Evolutionary conservation across 1,284 basidiomycete genomes (phyloP), one percentile per base, ranked within the genome.

Genomic region (Boletus semigastroideus): DNA sequence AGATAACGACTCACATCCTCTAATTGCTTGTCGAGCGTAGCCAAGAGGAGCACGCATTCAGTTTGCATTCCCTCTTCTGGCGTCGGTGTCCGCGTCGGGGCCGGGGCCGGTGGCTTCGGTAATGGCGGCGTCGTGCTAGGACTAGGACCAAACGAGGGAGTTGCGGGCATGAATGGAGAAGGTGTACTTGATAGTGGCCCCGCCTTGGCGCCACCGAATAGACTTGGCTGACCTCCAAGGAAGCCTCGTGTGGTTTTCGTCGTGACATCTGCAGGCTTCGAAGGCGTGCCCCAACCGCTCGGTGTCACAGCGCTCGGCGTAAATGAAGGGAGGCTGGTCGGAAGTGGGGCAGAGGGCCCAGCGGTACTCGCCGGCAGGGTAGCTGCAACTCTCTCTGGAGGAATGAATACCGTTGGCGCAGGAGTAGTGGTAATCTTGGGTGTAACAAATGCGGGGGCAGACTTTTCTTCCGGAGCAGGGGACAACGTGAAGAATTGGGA

Each of bases 61-160:
- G 74, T 71, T 62, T 86, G 83, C 77, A 89, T 78, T 12, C 82
- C 83, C 44, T 81, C 75, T 51, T 80, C 78, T 42, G 75, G 62
- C 12, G 62, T 59, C 27, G 64, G 55, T 33, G 66, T 57, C 9
- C 61, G 51, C 10, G 52, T 27, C n/a, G 61, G 45, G 10, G 60
- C 50, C 1, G 61, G 52, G 10, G 56, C 27, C 25, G 61, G 47
- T 20, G 55, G 14, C 17, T 27, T 54, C 10, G 63, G 42, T 27
- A 41, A 17, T 3, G 59, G 46, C 4, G 56, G 52, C 9, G 59
- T 40, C 3, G 16, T 22, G 34, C 49, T 46, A 17, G 59, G 44
- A n/a, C 39, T 33, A 1, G 58, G 56, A 20, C 42, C 12, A 4
- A 5, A 5, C 1, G 44, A 25, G 4, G 40, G n/a, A 9, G 34